phyloP scores from a whole-genome alignment of 352 stramenopile species.

The Globisporangium ultimum region DNA sequence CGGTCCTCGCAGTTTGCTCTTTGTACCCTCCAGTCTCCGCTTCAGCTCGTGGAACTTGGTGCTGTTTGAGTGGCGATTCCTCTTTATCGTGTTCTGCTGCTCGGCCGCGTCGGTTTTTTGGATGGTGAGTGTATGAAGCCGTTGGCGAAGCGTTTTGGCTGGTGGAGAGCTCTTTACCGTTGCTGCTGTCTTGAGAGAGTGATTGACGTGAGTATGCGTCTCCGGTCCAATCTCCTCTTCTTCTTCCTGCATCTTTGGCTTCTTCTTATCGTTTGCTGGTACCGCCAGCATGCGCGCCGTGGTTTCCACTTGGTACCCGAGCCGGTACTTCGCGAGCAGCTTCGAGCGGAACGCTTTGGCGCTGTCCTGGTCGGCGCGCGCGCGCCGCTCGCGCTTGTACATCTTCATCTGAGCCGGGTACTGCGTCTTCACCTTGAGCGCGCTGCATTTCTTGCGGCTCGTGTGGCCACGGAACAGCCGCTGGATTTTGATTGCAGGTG shows the following conservation, averaged over 20 bases:
- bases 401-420: slow-evolving; percentile 38
- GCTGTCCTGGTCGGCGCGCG: slow-evolving; percentile 20
- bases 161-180: slow-evolving; percentile 15
- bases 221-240: slow-evolving; percentile 9
- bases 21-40: slow-evolving; percentile 30
- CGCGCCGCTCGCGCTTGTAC: slow-evolving; percentile 34
- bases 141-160: slow-evolving; percentile 5
- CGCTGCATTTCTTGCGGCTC: slow-evolving; percentile 26
- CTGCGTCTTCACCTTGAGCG: slow-evolving; percentile 36
- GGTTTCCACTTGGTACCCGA: slow-evolving; percentile 43
- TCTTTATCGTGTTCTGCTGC: neutral
- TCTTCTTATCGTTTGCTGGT: slow-evolving; percentile 2
- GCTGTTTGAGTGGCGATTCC: slow-evolving; percentile 33
- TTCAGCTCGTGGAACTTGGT: slow-evolving; percentile 39
- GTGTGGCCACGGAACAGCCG: slow-evolving; percentile 48
- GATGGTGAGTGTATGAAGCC: neutral
- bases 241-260: neutral
- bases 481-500: slow-evolving; percentile 70
- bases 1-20: slow-evolving; percentile 28
- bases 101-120: neutral
- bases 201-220: slow-evolving; percentile 14
- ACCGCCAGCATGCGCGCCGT: slow-evolving; percentile 48
- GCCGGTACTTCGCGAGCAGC: slow-evolving; percentile 58
- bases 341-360: slow-evolving; percentile 34
- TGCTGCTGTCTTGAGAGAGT: slow-evolving; percentile 17